phyloP scores from a whole-genome alignment of 1,284 basidiomycete species.

The Pyrrhoderma lamaoense region DNA sequence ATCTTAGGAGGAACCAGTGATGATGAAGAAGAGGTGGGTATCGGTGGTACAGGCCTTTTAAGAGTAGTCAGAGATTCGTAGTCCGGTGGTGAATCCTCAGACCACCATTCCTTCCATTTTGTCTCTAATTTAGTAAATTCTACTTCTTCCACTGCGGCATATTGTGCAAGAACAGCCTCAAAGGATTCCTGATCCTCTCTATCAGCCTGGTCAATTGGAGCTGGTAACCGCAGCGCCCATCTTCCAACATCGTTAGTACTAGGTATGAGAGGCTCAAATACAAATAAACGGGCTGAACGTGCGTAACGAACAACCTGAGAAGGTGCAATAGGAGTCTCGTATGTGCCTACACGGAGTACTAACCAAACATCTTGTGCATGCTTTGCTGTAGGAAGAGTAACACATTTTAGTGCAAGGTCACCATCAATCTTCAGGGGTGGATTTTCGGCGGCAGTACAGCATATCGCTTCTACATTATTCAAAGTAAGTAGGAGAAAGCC shows the following conservation, averaged over 20 bases:
- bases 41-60: constrained; percentile 14
- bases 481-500: constrained; percentile 51
- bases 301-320: constrained; percentile 15
- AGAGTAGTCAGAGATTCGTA: background rate
- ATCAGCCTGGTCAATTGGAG: constrained; percentile 29
- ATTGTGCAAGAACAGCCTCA: constrained; percentile 63
- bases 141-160: constrained; percentile 34
- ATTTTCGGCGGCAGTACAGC: constrained; percentile 4
- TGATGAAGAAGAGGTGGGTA: background rate
- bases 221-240: constrained; percentile 10
- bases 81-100: background rate
- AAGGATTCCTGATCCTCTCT: constrained; percentile 62
- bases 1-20: constrained; percentile 23
- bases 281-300: constrained; percentile 37
- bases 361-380: constrained; percentile 49
- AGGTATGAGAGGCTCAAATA: constrained; percentile 32
- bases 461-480: constrained; percentile 37
- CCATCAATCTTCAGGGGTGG: constrained; percentile 25
- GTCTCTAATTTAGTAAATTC: constrained; percentile 7
- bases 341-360: constrained; percentile 50
- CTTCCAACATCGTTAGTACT: background rate
- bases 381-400: constrained; percentile 33
- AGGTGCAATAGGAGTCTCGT: constrained; percentile 18
- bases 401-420: constrained; percentile 45
- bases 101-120: background rate